These are phyloP conservation scores for Penicillium odoratum DNA, from an alignment of 495 filamentous ascomycete species.

Conservation along the genomic window DNA sequence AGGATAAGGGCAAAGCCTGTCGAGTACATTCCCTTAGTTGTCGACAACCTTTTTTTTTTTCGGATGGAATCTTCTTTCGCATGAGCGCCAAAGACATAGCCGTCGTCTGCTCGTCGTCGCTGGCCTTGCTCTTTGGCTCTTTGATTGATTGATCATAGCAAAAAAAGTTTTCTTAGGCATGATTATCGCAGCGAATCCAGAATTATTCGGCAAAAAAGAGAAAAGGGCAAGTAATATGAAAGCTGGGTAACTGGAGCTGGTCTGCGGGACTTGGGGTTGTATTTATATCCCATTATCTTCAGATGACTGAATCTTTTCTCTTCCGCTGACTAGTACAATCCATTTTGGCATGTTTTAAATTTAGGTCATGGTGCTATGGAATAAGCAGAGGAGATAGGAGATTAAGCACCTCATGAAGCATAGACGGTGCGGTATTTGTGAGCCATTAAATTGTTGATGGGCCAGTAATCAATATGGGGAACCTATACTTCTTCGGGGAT, in stretches of 20 bases:
- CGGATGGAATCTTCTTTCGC: constrained; percentile 12
- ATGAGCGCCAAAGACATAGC: constrained; percentile 25
- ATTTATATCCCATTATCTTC: too few relatives aligned
- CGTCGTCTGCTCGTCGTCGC: constrained; percentile 8
- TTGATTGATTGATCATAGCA: constrained; percentile 17
- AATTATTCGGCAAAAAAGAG: too few relatives aligned
- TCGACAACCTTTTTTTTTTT: constrained; percentile 12
- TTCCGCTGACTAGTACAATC: background rate
- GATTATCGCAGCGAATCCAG: too few relatives aligned
- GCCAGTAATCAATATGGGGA: background rate
- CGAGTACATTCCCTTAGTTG: constrained; percentile 15
- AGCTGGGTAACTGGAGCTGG: too few relatives aligned
- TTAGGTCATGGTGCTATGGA: background rate
- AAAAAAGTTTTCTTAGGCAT: constrained; percentile 11
- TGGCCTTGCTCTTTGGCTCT: constrained; percentile 12
- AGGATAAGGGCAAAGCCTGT: background rate
- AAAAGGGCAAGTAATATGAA: too few relatives aligned
- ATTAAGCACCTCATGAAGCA: background rate
- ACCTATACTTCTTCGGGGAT: background rate
- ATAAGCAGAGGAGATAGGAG: background rate
- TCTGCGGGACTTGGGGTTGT: too few relatives aligned
- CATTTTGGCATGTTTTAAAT: background rate
- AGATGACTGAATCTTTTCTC: background rate
- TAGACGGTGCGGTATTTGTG: background rate
- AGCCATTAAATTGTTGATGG: background rate